Conservation (phyloP, 2,329 filamentous ascomycete genomes). For the Diaporthe batatas region DNA sequence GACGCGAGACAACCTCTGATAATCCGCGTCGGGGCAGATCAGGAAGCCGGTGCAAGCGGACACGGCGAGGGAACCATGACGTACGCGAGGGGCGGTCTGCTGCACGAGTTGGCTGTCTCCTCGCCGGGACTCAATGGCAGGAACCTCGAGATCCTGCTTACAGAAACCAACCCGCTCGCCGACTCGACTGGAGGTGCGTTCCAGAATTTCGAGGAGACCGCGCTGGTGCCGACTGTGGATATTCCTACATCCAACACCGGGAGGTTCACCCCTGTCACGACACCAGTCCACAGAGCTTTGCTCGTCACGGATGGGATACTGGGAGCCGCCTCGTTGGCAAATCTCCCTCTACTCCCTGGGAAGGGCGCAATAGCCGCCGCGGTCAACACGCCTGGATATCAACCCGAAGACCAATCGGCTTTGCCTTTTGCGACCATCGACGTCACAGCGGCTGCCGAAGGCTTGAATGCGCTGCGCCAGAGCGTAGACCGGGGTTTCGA, state of each 20-base stretch:
- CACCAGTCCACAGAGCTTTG: slow-evolving; percentile 87
- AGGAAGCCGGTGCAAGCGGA: slow-evolving; percentile 46
- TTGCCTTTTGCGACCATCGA: slow-evolving; percentile 72
- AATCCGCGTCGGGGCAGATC: slow-evolving; percentile 65
- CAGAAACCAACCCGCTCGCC: slow-evolving; percentile 64
- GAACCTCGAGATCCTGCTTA: slow-evolving; percentile 74
- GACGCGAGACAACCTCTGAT: slow-evolving; percentile 70
- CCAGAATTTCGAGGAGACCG: slow-evolving; percentile 69
- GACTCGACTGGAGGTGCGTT: slow-evolving; percentile 55
- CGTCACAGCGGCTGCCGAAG: slow-evolving; percentile 70
- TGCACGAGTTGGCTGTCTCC: slow-evolving; percentile 73
- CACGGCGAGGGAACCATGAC: slow-evolving; percentile 56
- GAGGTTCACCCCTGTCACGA: slow-evolving; percentile 75
- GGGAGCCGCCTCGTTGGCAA: slow-evolving; percentile 70
- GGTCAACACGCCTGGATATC: slow-evolving; percentile 67
- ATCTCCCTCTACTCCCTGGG: slow-evolving; percentile 56
- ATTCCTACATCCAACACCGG: slow-evolving; percentile 75
- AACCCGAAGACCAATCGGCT: slow-evolving; percentile 51
- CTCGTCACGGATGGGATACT: slow-evolving; percentile 80
- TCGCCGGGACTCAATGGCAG: slow-evolving; percentile 72
- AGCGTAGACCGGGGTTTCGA: slow-evolving; percentile 77
- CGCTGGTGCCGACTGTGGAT: slow-evolving; percentile 82
- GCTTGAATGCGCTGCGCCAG: slow-evolving; percentile 76
- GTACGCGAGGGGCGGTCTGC: slow-evolving; percentile 56
- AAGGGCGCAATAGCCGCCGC: slow-evolving; percentile 64